Base-by-base conservation (phyloP, 1,139 yeast species). In the Candida dubliniensis region DNA sequence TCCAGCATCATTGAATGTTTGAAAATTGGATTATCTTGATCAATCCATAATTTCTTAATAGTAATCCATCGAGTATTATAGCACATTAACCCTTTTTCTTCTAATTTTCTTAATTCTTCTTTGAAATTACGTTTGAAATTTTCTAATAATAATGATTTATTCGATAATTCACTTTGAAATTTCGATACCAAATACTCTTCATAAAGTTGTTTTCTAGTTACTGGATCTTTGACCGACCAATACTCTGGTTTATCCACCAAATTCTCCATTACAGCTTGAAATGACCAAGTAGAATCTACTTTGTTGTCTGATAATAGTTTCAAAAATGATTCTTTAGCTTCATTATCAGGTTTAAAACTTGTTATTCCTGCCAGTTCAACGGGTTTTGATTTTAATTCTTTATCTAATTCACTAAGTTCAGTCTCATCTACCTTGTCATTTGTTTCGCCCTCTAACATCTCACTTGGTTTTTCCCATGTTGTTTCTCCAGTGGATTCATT, bases 211-310 rank as follows among this genome's bases (percentile, higher is more conserved):
- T 83, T 82, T 42, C 95, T 75, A 47, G 71, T 69, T 8, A 83
- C 56, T 0, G 96, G 76, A 54, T 83, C 86, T 4, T 69, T 65
- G 1, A 89, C 64, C 1, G 74, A 66, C 95, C 96, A 88, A 58
- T 88, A 91, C 13, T 81, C 69, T 0, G 84, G 81, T 45, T 83
- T 81, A 7, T 61, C 63, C 13, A 87, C 74, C 46, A 84, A 69
- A 26, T 69, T 73, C n/a, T 78, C 66, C 69, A 90, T 81, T 0
- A 84, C 86, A 45, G 72, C 71, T 44, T 78, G 79, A 64, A 89
- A 90, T 0, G 95, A 75, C 91, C 93, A 87, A 0, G 87, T 77
- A 0, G 86, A 76, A 56, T 84, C 90, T 1, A 88, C 87, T 7
- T 72, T 66, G 34, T 72, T 62, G 1, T 75, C 78, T 32, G 66